phyloP scores from a whole-genome alignment of 2,329 filamentous ascomycete species.

The Penicillium capsulatum region DNA sequence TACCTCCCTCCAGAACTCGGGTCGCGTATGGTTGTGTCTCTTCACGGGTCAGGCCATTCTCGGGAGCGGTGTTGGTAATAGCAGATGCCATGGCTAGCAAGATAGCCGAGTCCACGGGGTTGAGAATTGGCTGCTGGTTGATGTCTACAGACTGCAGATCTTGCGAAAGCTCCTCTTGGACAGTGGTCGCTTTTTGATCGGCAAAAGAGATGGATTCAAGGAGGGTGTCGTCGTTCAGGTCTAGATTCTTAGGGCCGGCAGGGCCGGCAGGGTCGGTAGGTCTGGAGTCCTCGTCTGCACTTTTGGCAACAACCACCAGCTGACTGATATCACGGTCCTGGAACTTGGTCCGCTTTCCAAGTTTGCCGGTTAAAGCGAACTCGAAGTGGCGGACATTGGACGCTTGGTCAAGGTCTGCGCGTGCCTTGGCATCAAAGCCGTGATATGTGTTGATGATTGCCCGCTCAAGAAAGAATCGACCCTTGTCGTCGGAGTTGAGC shows the following conservation, averaged over 20 bases:
- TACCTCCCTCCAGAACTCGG: conserved; percentile 79
- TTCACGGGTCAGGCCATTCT: conserved; percentile 82
- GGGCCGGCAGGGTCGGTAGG: conserved; percentile 28
- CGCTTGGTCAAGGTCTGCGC: conserved; percentile 65
- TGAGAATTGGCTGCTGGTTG: conserved; percentile 74
- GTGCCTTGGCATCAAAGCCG: conserved; percentile 72
- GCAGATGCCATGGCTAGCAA: conserved; percentile 76
- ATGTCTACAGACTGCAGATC: conserved; percentile 65
- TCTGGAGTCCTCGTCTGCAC: conserved; percentile 44
- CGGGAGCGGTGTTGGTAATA: conserved; percentile 81
- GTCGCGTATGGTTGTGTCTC: conserved; percentile 89
- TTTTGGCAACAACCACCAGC: conserved; percentile 83
- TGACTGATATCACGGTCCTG: conserved; percentile 62
- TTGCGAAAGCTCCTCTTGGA: conserved; percentile 53
- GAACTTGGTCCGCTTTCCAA: conserved; percentile 62
- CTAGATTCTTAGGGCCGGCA: conserved; percentile 62
- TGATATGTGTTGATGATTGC: conserved; percentile 80
- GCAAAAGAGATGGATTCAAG: conserved; percentile 82
- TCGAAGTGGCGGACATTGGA: conserved; percentile 64
- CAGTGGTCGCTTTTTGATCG: conserved; percentile 42
- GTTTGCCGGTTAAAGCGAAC: conserved; percentile 76
- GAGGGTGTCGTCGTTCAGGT: conserved; percentile 88
- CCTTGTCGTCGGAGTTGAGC: conserved; percentile 48
- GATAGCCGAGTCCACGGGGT: conserved; percentile 83
- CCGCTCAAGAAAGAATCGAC: conserved; percentile 74